phyloP scores from a whole-genome alignment of 495 filamentous ascomycete genomes.

The Podospora australis region DNA sequence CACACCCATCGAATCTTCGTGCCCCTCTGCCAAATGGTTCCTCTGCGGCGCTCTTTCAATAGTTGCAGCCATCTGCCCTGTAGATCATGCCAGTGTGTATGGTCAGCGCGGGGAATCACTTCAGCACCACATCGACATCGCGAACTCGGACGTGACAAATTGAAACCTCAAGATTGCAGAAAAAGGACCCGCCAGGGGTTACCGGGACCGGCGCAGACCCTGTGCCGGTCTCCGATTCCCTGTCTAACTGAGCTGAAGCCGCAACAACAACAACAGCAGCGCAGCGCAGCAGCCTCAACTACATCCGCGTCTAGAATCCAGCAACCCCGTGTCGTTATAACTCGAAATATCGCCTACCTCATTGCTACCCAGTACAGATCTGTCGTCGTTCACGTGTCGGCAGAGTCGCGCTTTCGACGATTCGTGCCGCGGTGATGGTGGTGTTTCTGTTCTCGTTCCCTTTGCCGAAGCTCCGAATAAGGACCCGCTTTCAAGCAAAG shows the following conservation, averaged over 20 bases:
- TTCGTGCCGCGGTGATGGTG: slow-evolving; percentile 1
- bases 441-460: slow-evolving; percentile 15
- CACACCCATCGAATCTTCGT: slow-evolving; percentile 35
- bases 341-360: slow-evolving; percentile 25
- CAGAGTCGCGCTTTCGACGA: slow-evolving; percentile 6
- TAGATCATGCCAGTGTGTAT: slow-evolving; percentile 6
- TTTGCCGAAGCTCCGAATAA: slow-evolving; percentile 17
- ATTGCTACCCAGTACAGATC: slow-evolving; percentile 13
- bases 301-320: too few relatives aligned
- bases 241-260: too few relatives aligned
- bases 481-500: slow-evolving; percentile 14
- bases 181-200: slow-evolving; percentile 4
- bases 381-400: slow-evolving; percentile 11
- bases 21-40: slow-evolving; percentile 31
- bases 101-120: slow-evolving; percentile 15
- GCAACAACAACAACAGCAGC: too few relatives aligned
- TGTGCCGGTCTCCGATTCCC: too few relatives aligned
- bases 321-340: too few relatives aligned
- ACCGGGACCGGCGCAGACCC: slow-evolving; percentile 2
- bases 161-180: not conserved
- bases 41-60: slow-evolving; percentile 40
- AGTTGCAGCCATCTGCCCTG: slow-evolving; percentile 44
- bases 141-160: slow-evolving; percentile 5
- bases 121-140: slow-evolving; percentile 9
- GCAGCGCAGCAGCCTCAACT: too few relatives aligned